phyloP scores from a whole-genome alignment of 768 basidiomycete genomes.

The Macrolepiota albuminosa region DNA sequence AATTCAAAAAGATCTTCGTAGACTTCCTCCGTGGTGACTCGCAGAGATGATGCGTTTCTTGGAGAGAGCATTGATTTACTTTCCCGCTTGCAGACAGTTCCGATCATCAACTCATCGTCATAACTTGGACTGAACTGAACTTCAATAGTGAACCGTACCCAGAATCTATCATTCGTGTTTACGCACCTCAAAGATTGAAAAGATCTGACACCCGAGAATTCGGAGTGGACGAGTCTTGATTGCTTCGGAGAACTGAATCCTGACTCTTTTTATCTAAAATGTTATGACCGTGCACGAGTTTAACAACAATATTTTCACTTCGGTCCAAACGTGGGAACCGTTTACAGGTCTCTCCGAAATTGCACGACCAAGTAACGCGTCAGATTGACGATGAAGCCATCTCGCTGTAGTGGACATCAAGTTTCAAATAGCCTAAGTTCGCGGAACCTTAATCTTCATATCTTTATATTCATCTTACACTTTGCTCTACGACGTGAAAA shows the following conservation, averaged over 20 bases:
- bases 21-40: conserved; percentile 15
- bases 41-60: background rate
- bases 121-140: background rate
- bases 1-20: conserved; percentile 35
- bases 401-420: background rate
- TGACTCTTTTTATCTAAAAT: background rate
- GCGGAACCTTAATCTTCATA: conserved; percentile 74
- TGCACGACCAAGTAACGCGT: no score
- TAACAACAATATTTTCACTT: no score
- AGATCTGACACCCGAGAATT: background rate
- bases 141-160: background rate
- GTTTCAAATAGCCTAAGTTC: conserved; percentile 41
- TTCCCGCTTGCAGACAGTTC: background rate
- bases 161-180: background rate
- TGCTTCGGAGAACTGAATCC: background rate
- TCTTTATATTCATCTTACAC: conserved; percentile 72
- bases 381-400: conserved; percentile 46
- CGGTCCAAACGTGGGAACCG: no score
- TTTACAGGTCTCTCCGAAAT: no score
- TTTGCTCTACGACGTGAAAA: conserved; percentile 86
- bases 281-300: no score
- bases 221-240: background rate
- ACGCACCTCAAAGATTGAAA: background rate
- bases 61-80: background rate
- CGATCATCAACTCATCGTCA: background rate